phyloP scores from a whole-genome alignment of 345 rosid genomes.

The Linum lewisii region DNA sequence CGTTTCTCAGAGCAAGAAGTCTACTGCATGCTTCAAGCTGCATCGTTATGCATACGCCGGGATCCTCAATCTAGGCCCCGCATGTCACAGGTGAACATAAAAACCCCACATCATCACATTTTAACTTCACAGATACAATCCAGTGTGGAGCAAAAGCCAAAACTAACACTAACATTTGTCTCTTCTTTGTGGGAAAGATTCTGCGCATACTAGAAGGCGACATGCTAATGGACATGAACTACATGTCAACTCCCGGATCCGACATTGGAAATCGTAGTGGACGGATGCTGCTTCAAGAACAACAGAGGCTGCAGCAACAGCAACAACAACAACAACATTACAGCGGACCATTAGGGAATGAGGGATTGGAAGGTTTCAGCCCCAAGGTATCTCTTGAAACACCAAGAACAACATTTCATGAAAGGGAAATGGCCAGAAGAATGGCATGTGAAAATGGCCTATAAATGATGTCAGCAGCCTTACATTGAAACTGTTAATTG shows the following conservation, averaged over 20 bases:
- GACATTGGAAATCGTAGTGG: conserved; percentile 82
- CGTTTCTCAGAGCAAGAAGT: conserved; percentile 67
- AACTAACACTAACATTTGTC: conserved; percentile 1
- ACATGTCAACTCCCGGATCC: conserved; percentile 55
- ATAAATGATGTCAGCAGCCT: conserved; percentile 6
- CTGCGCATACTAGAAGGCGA: conserved; percentile 95
- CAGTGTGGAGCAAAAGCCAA: neutral
- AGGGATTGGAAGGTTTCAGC: conserved; percentile 47
- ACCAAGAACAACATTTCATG: conserved; percentile 26
- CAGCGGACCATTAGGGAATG: conserved; percentile 37
- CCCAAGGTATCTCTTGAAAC: conserved; percentile 51
- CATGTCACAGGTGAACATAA: conserved; percentile 76
- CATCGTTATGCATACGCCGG: conserved; percentile 72
- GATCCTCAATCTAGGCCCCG: conserved; percentile 95
- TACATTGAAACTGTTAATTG: neutral
- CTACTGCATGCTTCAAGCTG: conserved; percentile 93
- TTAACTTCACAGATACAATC: neutral
- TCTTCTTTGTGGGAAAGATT: conserved; percentile 39
- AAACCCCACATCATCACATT: neutral
- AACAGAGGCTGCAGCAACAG: conserved; percentile 28
- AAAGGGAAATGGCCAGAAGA: conserved; percentile 39
- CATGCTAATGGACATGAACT: conserved; percentile 58
- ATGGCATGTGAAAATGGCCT: conserved; percentile 18
- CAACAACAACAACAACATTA: conserved; percentile 28
- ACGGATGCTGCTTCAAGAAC: conserved; percentile 64